These are phyloP conservation scores for Fusarium penzigii DNA, from an alignment of 2,329 filamentous ascomycete genomes.

Conservation along the genomic window DNA sequence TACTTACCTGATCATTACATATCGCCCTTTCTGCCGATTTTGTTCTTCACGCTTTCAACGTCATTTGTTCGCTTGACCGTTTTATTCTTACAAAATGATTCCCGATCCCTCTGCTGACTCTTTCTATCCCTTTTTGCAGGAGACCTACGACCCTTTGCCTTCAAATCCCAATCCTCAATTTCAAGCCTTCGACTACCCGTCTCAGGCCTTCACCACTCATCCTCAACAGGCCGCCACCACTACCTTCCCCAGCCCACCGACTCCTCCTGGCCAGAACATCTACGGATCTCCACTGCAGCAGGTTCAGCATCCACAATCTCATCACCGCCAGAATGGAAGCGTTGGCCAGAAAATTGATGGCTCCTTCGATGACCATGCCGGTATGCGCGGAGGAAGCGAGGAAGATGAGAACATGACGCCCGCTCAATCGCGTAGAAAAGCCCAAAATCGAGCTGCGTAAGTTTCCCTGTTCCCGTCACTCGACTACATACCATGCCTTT, in stretches of 20 bases:
- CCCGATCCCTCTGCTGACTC: slow-evolving; percentile 13
- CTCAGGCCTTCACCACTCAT: slow-evolving; percentile 40
- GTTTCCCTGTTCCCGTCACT: neutral
- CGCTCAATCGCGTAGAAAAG: slow-evolving; percentile 59
- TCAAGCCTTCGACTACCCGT: slow-evolving; percentile 44
- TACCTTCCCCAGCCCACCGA: slow-evolving; percentile 48
- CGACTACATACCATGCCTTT: too few species aligned
- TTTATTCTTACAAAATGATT: slow-evolving; percentile 12
- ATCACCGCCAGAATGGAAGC: slow-evolving; percentile 24
- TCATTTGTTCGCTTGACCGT: slow-evolving; percentile 8
- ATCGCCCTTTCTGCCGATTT: slow-evolving; percentile 20
- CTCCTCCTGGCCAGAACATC: slow-evolving; percentile 47
- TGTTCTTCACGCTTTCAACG: slow-evolving; percentile 7
- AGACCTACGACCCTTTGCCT: slow-evolving; percentile 49
- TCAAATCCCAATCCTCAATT: slow-evolving; percentile 47
- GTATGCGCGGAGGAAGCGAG: slow-evolving; percentile 47
- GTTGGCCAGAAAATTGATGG: slow-evolving; percentile 9
- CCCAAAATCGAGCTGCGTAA: slow-evolving; percentile 63
- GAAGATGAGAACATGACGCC: slow-evolving; percentile 59
- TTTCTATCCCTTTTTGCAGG: slow-evolving; percentile 36
- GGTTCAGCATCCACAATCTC: slow-evolving; percentile 25
- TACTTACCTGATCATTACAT: slow-evolving; percentile 38
- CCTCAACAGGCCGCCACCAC: slow-evolving; percentile 36
- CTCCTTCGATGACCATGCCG: slow-evolving; percentile 35
- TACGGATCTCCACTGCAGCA: slow-evolving; percentile 22